Evolutionary conservation across 2,329 filamentous ascomycete genomes (phyloP).

Genomic region (Pleurostoma richardsiae): DNA sequence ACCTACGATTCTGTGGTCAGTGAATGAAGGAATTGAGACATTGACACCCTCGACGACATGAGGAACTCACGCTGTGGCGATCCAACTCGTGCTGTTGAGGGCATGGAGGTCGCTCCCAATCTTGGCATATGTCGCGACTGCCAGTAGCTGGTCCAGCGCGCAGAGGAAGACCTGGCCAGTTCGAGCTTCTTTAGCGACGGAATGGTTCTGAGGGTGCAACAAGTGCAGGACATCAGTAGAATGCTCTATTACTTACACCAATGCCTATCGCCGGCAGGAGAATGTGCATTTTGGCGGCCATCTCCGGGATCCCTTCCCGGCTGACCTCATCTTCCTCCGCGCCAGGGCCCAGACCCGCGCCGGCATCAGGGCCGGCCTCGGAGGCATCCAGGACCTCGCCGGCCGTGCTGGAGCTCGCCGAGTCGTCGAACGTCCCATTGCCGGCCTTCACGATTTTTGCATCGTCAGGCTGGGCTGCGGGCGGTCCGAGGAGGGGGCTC

Average conservation of each 20-base stretch:
- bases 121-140: slow-evolving; percentile 70
- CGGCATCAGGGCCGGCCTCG: not conserved
- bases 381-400: not conserved
- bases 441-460: not conserved
- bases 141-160: slow-evolving; percentile 71
- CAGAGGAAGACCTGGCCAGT: slow-evolving; percentile 59
- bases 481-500: slow-evolving; percentile 5
- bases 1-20: slow-evolving; percentile 29
- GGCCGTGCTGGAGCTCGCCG: not conserved
- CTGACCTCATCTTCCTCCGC: slow-evolving; percentile 1
- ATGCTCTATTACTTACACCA: slow-evolving; percentile 17
- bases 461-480: not conserved
- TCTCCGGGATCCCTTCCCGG: slow-evolving; percentile 16
- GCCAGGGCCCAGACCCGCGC: not conserved
- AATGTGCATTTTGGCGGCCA: slow-evolving; percentile 29
- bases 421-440: slow-evolving; percentile 1
- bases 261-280: slow-evolving; percentile 31
- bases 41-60: not conserved
- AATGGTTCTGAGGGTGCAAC: no score
- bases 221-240: no score
- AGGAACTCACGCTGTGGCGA: slow-evolving; percentile 36
- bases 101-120: slow-evolving; percentile 74
- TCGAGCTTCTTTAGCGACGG: not conserved
- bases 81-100: slow-evolving; percentile 71
- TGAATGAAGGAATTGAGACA: no score